These are phyloP conservation scores for Nigrospora oryzae DNA, from an alignment of 2,329 filamentous ascomycete genomes.

Conservation along the genomic window DNA sequence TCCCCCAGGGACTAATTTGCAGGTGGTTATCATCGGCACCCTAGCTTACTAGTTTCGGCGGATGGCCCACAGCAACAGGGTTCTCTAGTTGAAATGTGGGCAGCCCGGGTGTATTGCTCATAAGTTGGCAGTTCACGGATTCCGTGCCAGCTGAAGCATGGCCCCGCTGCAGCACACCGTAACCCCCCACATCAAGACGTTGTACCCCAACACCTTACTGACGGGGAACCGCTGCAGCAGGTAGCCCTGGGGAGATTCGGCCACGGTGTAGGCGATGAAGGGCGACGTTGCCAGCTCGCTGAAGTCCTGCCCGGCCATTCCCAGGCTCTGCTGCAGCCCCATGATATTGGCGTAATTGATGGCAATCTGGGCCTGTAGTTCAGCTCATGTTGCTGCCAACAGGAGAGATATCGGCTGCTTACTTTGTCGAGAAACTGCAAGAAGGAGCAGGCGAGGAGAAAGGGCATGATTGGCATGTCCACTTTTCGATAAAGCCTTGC, in stretches of 20 bases:
- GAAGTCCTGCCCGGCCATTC: conserved; percentile 51
- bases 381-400: neutral
- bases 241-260: conserved; percentile 52
- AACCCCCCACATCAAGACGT: conserved; percentile 51
- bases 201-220: conserved; percentile 51
- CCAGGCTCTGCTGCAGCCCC: conserved; percentile 47
- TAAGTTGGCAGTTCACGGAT: too few species aligned
- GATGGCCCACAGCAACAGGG: too few species aligned
- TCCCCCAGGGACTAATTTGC: too few species aligned
- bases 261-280: conserved; percentile 52
- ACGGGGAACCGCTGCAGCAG: conserved; percentile 53
- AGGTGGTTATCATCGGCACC: too few species aligned
- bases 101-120: too few species aligned
- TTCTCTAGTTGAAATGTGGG: too few species aligned
- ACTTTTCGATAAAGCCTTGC: conserved; percentile 33
- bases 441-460: conserved; percentile 55
- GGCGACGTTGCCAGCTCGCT: conserved; percentile 53
- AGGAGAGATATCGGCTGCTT: conserved; percentile 16
- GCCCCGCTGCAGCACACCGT: conserved; percentile 56
- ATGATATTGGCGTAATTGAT: conserved; percentile 56
- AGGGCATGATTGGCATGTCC: conserved; percentile 49
- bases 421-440: conserved; percentile 59
- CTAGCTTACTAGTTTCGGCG: too few species aligned
- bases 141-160: too few species aligned
- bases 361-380: neutral